phyloP scores from a whole-genome alignment of 2,329 filamentous ascomycete species.

The Colletotrichum higginsianum region DNA sequence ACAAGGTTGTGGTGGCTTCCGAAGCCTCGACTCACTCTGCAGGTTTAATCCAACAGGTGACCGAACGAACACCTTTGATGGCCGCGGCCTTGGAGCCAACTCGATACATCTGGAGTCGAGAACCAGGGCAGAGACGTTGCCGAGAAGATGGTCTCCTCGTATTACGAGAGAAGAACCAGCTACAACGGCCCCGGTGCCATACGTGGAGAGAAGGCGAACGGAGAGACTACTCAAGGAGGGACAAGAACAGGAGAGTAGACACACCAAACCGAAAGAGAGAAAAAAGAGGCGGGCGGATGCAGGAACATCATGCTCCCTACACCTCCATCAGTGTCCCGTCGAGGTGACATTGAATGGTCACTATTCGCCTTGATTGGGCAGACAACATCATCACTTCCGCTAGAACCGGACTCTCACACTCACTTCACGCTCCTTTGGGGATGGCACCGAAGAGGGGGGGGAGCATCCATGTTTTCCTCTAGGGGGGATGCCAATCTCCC shows the following conservation, averaged over 20 bases:
- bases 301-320: slow-evolving; percentile 29
- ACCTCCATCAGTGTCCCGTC: slow-evolving; percentile 8
- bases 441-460: no score
- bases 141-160: slow-evolving; percentile 11
- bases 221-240: background rate
- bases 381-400: background rate
- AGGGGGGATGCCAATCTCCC: slow-evolving; percentile 26
- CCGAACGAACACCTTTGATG: no score
- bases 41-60: background rate
- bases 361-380: slow-evolving; percentile 30
- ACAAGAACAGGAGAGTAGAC: background rate
- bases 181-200: slow-evolving; percentile 9
- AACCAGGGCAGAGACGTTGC: slow-evolving; percentile 23
- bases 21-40: background rate
- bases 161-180: slow-evolving; percentile 25
- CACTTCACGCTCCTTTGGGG: no score
- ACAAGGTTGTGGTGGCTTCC: slow-evolving; percentile 5
- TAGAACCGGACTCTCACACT: background rate
- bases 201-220: slow-evolving; percentile 4
- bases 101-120: background rate
- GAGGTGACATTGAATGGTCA: slow-evolving; percentile 28
- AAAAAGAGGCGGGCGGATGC: slow-evolving; percentile 25
- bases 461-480: no score
- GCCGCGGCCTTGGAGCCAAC: background rate
- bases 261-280: background rate